Evolutionary conservation across 2,329 filamentous ascomycete species (phyloP).

Genomic region (Aspergillus neoniger): DNA sequence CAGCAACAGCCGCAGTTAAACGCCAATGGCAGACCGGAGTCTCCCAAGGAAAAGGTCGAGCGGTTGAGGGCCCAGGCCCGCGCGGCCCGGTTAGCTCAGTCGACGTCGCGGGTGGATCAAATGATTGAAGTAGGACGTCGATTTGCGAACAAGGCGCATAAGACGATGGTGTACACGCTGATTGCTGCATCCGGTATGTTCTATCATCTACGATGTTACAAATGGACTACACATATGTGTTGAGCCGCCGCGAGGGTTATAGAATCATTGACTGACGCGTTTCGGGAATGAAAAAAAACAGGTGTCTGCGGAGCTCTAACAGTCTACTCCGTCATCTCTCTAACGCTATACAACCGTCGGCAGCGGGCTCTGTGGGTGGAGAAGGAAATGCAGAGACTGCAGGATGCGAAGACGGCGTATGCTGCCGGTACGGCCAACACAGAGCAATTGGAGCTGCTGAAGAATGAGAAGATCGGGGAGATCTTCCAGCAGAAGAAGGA

Average conservation of each 20-base stretch:
- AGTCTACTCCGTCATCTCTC: conserved; percentile 65
- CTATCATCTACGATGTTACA: neutral
- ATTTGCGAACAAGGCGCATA: conserved; percentile 63
- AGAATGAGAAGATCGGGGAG: conserved; percentile 48
- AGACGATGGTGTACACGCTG: conserved; percentile 60
- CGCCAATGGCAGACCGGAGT: conserved; percentile 52
- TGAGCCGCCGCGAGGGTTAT: neutral
- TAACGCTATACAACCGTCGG: conserved; percentile 67
- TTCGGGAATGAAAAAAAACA: conserved; percentile 24
- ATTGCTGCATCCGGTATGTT: conserved; percentile 62
- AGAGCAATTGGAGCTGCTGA: conserved; percentile 47
- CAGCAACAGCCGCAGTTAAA: conserved; percentile 21
- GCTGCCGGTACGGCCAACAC: conserved; percentile 41
- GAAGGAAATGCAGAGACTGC: conserved; percentile 45
- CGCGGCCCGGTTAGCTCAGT: conserved; percentile 63
- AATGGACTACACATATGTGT: neutral
- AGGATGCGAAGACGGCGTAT: conserved; percentile 46
- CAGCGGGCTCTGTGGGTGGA: conserved; percentile 65
- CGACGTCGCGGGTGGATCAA: conserved; percentile 58
- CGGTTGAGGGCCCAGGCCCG: conserved; percentile 68
- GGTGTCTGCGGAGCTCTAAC: conserved; percentile 63
- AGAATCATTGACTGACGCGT: conserved; percentile 1
- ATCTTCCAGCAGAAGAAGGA: conserved; percentile 43
- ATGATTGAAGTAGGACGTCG: conserved; percentile 55
- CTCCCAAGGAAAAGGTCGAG: conserved; percentile 68